Evolutionary conservation across 345 rosid species (phyloP), one percentile per base, ranked within the genome.

Genomic region (Pugionium cornutum): DNA sequence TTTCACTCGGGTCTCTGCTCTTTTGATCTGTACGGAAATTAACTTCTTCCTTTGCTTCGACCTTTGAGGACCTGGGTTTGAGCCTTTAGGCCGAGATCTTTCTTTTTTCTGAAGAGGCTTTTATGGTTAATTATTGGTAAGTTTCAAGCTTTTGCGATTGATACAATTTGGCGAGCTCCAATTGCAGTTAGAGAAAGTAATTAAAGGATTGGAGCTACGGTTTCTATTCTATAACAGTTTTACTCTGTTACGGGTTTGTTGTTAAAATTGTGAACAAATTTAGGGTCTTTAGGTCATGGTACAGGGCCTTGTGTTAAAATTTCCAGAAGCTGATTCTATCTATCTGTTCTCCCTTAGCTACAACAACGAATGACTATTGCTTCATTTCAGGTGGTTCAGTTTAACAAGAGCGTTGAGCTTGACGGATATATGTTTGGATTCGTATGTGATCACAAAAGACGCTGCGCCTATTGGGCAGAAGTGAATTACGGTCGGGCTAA

Each of bases 51-150:
- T 42, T 29, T 39, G 46, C 49, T 41, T 64, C 28, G 50, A 36
- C 26, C 27, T 39, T 63, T 70, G 18, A 63, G 57, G 76, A 65
- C 61, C 5, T 72, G 76, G 50, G 66, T 72, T 57, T 72, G 55
- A 72, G 58, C 53, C 28, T 33, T 49, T 11, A 72, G 29, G 58
- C 37, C 35, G 65, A 64, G 76, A 72, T 72, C 76, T 72, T 72
- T 57, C 61, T 6, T 25, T 61, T 58, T 34, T 42, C 47, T 49
- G 10, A 50, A 64, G 66, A 42, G 66, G 18, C 42, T 9, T 58
- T 5, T 18, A 18, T 64, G 31, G 29, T 49, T 64, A 64, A 41
- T 56, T 51, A 42, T n/a, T 72, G 62, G 71, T 65, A 58, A 51
- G 71, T 65, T 64, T 65, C 35, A 29, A 65, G 61, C 70, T 70